Evolutionary conservation across 306 rosid genomes (phyloP), one percentile per base, ranked within the genome.

Genomic region (Oxytropis ochrocephala): DNA sequence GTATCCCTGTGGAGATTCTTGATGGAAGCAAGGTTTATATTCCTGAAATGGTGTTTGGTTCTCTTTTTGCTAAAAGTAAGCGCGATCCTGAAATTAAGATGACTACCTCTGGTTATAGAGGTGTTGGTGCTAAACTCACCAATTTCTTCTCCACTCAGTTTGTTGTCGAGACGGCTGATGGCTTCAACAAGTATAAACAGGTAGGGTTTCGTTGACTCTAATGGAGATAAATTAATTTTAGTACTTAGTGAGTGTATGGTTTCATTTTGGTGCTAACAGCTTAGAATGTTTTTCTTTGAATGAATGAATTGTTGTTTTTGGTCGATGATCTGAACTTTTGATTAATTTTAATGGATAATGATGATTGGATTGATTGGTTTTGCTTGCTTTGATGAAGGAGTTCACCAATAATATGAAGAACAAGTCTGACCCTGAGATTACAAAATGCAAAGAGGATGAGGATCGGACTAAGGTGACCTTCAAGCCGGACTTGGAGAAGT

Each of bases 401-500:
- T 94, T 94, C 72, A 43, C 79, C 11, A 76, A 83, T 54, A 94
- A 94, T 75, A 94, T 94, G 99, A 89, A 96, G 64, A 81, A 72
- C 8, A 94, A 91, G 68, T 13, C 86, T 13, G 92, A 84, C 2
- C 96, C 99, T 0, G 83, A 50, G 24, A 91, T 94, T 24, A 84
- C 95, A 4, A 88, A 84, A 81, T 91, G 96, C 79, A 94, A 94
- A 73, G 80, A 32, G 58, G 53, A 75, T 74, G 99, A 94, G 56
- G 91, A 88, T 67, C 91, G 99, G 99, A 94, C 99, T 27, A 85
- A 82, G 81, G 97, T 94, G 18, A 76, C 99, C 21, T 94, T 87
- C 62, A 94, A 91, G 83, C 99, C 99, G 0, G 97, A 94, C 72
- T 77, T 94, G 43, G 86, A 70, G 1, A 94, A 91, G 75, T 94